phyloP scores from a whole-genome alignment of 1,284 basidiomycete genomes.

The Waitea zeae region DNA sequence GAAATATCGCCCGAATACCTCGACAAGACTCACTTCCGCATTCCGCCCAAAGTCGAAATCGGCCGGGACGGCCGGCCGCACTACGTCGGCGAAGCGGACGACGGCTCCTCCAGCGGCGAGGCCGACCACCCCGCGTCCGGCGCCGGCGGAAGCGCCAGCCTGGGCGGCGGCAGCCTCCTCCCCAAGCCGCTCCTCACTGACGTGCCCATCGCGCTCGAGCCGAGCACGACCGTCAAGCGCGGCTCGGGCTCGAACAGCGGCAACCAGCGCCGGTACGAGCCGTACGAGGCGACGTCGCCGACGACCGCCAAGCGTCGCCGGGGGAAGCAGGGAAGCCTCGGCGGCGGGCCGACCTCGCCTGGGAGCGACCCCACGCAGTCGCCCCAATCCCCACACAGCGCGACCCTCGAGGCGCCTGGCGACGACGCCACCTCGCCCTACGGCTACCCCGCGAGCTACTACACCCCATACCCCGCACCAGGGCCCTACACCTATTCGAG shows the following conservation, averaged over 20 bases:
- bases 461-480: background rate
- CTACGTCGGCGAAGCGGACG: conserved; percentile 69
- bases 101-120: no score
- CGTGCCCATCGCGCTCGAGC: conserved; percentile 1
- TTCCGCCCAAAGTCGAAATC: conserved; percentile 76
- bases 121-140: conserved; percentile 20
- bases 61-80: conserved; percentile 68
- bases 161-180: no score
- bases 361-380: no score
- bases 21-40: conserved; percentile 80
- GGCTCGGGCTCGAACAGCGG: conserved; percentile 14
- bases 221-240: background rate
- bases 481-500: conserved; percentile 1
- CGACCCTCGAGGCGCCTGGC: conserved; percentile 1
- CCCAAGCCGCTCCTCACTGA: conserved; percentile 6
- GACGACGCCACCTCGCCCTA: background rate
- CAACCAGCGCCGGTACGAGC: conserved; percentile 35
- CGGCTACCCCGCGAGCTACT: background rate
- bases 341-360: conserved; percentile 6
- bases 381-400: background rate
- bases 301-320: conserved; percentile 13
- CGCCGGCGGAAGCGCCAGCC: no score
- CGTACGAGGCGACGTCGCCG: conserved; percentile 17
- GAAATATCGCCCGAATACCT: conserved; percentile 83
- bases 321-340: conserved; percentile 13